Base-by-base conservation (phyloP, 176 grass and related monocot genomes). In the Cenchrus americanus region DNA sequence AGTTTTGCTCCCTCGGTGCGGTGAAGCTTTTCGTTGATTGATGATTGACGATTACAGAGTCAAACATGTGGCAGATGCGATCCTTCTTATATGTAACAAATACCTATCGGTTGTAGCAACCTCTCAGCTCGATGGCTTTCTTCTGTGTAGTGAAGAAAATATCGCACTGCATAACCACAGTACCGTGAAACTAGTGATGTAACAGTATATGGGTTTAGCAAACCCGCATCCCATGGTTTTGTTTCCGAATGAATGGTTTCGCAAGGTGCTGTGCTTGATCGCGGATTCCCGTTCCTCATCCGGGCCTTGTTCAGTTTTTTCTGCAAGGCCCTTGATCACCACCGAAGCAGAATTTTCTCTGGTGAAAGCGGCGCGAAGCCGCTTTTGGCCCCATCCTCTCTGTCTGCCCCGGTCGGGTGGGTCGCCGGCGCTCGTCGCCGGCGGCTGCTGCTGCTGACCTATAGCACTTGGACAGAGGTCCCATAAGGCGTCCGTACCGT, bases 51-150 rank as follows among this genome's bases (percentile, higher is more conserved):
- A n/a, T 55, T 73, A 14, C 82, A 48, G 48, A 13, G 7, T 9
- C n/a, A 15, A 54, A 69, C 32, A n/a, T 37, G 51, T 30, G 19
- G 6, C 47, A 1, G 30, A 71, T 71, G 14, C 46, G 64, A 27
- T 54, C 51, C 77, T 46, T 75, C n/a, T n/a, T n/a, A n/a, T n/a
- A 1, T 76, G 63, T 85, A 63, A 58, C 57, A 71, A 18, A 54
- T 26, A 76, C 13, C 46, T 48, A n/a, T 23, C 30, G n/a, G 54
- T 6, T 51, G 27, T 10, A 53, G 23, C 4, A 49, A 67, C 5
- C 26, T 80, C 30, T 86, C 10, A 26, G 26, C 19, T 49, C 13
- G 4, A 6, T 5, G 2, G 55, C 21, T 8, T 59, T 59, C 6
- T 21, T 59, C 8, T 22, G 3, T n/a, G 19, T 57, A 37, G 3